phyloP scores from a whole-genome alignment of 768 basidiomycete species.

The Mycena rosella region DNA sequence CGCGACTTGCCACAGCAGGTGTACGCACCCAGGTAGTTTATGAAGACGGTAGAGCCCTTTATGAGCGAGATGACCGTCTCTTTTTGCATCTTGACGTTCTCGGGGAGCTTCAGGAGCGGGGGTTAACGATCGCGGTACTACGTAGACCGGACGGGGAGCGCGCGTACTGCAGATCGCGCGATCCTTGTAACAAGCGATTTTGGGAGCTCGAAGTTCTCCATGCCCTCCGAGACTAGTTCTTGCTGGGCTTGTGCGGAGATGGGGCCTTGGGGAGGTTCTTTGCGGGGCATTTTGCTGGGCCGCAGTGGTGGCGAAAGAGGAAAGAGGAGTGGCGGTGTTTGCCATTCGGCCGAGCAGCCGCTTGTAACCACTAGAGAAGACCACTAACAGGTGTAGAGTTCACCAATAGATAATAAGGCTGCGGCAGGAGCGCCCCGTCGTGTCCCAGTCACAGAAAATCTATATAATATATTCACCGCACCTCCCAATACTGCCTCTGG shows the following conservation, averaged over 20 bases:
- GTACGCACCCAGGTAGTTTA: slow-evolving; percentile 88
- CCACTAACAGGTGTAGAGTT: too few species aligned
- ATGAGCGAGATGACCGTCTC: slow-evolving; percentile 88
- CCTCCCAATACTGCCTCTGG: slow-evolving; percentile 24
- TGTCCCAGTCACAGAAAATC: too few species aligned
- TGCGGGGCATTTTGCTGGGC: slow-evolving; percentile 74
- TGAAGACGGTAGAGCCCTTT: slow-evolving; percentile 94
- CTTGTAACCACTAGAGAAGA: too few species aligned
- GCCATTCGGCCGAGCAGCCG: too few species aligned
- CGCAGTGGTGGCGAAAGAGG: background rate
- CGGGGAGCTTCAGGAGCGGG: slow-evolving; percentile 72
- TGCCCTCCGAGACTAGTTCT: slow-evolving; percentile 83
- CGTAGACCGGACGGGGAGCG: background rate
- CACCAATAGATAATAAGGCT: too few species aligned
- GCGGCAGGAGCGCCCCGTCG: too few species aligned
- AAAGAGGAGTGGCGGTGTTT: background rate
- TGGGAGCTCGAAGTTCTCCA: slow-evolving; percentile 91
- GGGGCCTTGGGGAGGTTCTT: slow-evolving; percentile 62
- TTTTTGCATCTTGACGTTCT: slow-evolving; percentile 89
- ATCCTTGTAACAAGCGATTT: slow-evolving; percentile 86
- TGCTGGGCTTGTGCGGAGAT: slow-evolving; percentile 85
- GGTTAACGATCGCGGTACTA: slow-evolving; percentile 3
- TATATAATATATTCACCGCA: too few species aligned
- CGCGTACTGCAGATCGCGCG: slow-evolving; percentile 82
- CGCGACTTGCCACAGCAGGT: slow-evolving; percentile 24